Base-by-base conservation (phyloP, 148 eudicot genomes). In the Linanthus parryae region DNA sequence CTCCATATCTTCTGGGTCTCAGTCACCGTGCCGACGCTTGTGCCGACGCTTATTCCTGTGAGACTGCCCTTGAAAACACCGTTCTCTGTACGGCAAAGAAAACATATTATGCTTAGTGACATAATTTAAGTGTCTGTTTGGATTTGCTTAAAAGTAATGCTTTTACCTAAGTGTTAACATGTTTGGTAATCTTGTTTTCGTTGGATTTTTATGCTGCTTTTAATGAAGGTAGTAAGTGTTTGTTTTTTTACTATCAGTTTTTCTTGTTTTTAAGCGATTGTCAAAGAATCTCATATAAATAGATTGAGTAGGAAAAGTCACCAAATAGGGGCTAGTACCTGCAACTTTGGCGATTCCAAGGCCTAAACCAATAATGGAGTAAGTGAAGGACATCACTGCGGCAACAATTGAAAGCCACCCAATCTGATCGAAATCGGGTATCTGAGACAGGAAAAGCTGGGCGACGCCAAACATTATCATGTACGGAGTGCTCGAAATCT, bases 341-440 rank as follows among this genome's bases (percentile, higher is more conserved):
- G 69, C 72, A 52, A 80, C 80, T 80, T 83, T 72, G 26, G 65
- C 87, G 1, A 86, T 52, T 8, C 95, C 95, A 51, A 86, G 91
- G 51, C 84, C 91, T 28, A 86, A 77, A 22, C 95, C 95, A 44
- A 83, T 71, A 3, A 82, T 46, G 6, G 95, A 86, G 61, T 86
- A 86, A 31, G 90, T 86, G 53, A 86, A 82, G 27, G 95, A 82
- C 88, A 86, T 86, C 40, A 83, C 67, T 3, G 95, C 91, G 48
- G 95, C 91, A 23, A 82, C 82, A 23, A 83, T 80, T 2, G 95
- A 86, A 9, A 86, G 77, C 95, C 95, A 86, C 56, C 69, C 77
- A 4, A 86, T 80, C 63, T 83, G 90, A 71, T 82, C 84, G 26
- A 86, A 83, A 52, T 86, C 84, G 2, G 84, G 87, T 25, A 86